Conservation (phyloP, 306 rosid genomes). For the Fagus crenata region DNA sequence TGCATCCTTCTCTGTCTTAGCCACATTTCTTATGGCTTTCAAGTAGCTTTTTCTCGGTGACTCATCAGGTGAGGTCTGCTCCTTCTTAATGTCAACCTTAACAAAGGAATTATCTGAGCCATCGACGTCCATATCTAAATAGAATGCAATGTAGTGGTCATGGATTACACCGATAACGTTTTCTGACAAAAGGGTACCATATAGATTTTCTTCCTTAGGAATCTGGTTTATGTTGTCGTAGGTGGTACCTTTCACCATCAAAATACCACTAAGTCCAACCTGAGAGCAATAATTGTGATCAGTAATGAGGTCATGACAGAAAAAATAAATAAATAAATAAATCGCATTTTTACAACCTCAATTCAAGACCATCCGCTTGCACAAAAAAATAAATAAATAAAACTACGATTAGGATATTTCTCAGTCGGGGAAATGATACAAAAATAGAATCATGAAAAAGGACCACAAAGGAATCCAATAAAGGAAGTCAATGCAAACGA, state of each 20-base stretch:
- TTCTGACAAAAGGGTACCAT: slow-evolving; percentile 78
- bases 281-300: neutral
- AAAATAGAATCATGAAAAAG: neutral
- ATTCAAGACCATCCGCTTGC: neutral
- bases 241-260: slow-evolving; percentile 87
- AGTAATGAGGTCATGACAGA: no score
- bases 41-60: slow-evolving; percentile 76
- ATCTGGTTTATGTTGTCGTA: slow-evolving; percentile 58
- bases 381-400: neutral
- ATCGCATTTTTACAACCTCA: neutral
- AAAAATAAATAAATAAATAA: neutral
- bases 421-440: neutral
- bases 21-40: slow-evolving; percentile 67
- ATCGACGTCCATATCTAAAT: slow-evolving; percentile 86
- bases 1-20: slow-evolving; percentile 84
- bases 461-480: neutral
- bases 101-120: slow-evolving; percentile 74
- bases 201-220: slow-evolving; percentile 44
- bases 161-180: slow-evolving; percentile 83
- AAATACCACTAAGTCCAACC: slow-evolving; percentile 89
- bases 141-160: slow-evolving; percentile 70
- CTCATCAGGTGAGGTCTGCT: slow-evolving; percentile 45
- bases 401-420: neutral
- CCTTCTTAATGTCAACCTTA: slow-evolving; percentile 59
- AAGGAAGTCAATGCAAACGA: no score